phyloP scores from a whole-genome alignment of 1,139 yeast genomes.

The Kodamaea ohmeri region DNA sequence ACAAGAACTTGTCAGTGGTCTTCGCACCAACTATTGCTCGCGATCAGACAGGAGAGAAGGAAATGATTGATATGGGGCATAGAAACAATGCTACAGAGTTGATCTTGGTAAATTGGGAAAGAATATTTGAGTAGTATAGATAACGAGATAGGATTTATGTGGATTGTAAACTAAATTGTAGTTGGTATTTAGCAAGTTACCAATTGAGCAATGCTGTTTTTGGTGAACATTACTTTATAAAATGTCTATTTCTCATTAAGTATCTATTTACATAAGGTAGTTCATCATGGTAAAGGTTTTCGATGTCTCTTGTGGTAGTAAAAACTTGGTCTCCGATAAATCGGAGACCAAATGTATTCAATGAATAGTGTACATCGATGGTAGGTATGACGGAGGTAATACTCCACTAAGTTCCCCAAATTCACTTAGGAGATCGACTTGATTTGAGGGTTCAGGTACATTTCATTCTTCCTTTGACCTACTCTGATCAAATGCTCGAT shows the following conservation, averaged over 20 bases:
- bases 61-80: slow-evolving; percentile 80
- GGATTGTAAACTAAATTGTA: not conserved
- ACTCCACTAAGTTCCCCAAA: not conserved
- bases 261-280: no score
- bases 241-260: no score
- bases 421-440: slow-evolving; percentile 51
- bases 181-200: not conserved
- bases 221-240: no score
- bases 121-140: slow-evolving; percentile 28
- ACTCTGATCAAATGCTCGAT: slow-evolving; percentile 80
- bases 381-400: not conserved
- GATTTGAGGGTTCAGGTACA: slow-evolving; percentile 65
- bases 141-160: not conserved
- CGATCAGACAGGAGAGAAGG: slow-evolving; percentile 78
- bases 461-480: slow-evolving; percentile 71
- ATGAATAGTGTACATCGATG: no score
- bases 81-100: slow-evolving; percentile 80
- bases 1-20: slow-evolving; percentile 81
- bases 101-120: slow-evolving; percentile 55
- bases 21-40: slow-evolving; percentile 94
- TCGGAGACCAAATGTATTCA: no score
- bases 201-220: no score
- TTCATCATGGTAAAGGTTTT: no score
- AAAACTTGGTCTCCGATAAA: no score
- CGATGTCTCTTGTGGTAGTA: no score